Evolutionary conservation across 2,329 filamentous ascomycete species (phyloP), one percentile per base, ranked within the genome.

Genomic region (Orbilia quercus): DNA sequence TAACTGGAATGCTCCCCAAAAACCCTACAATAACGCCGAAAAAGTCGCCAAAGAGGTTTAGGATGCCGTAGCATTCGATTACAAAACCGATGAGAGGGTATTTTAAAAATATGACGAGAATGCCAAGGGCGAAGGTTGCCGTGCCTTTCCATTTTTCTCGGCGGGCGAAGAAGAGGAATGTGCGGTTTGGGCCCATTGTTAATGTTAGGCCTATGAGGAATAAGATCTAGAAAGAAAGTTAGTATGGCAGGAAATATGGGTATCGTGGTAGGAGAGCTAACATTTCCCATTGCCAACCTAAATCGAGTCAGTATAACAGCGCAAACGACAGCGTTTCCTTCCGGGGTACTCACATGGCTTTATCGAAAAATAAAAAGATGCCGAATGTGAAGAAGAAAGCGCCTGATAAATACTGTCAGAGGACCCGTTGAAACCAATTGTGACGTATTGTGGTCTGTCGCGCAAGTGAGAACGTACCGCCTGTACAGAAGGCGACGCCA

Each of bases 271-370:
- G 48, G 28, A 51, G 62, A 54, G 80, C 84, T 79, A 86, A 94
- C 90, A 80, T 98, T 98, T 83, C 95, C 95, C 95, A 98, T 98
- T 77, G 94, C 94, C 65, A 99, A 88, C 88, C 91, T 95, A 76
- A 6, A 78, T 70, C 50, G 44, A 31, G 36, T 53, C 16, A 20
- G 66, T 50, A 50, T 31, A 9, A 31, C 28, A 31, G 9, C 28
- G 28, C 22, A 42, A n/a, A 28, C 44, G 20, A 36, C 51, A 54
- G 34, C 22, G 54, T 25, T 28, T 20, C 63, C 66, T 18, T 44
- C 5, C 4, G 18, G 14, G 22, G 31, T 60, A 44, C 89, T 79
- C 84, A 94, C 91, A 98, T 93, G 79, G 95, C 91, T 76, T 95
- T 88, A 82, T 99, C 95, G 84, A 99, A 99, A 84, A 99, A 98